phyloP scores from a whole-genome alignment of 2,329 filamentous ascomycete species.

The Diaporthe capsici region DNA sequence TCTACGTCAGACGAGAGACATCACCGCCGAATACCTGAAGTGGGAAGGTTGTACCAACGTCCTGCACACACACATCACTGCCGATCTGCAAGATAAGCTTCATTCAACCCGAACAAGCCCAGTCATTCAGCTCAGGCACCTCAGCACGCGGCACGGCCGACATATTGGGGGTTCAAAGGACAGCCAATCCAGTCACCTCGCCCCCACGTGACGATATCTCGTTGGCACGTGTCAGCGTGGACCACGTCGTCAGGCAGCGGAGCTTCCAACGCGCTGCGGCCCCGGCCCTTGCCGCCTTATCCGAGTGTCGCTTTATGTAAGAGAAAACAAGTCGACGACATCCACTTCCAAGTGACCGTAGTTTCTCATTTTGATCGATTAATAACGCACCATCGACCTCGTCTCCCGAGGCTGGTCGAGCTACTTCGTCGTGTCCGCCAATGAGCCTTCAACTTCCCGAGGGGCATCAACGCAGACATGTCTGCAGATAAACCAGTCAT shows the following conservation, averaged over 20 bases:
- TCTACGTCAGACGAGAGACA: neutral
- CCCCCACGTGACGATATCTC: neutral
- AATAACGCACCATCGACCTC: neutral
- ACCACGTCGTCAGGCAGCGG: slow-evolving; percentile 8
- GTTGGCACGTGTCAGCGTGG: slow-evolving; percentile 15
- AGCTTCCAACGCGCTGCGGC: neutral
- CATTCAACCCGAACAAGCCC: neutral
- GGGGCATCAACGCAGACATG: neutral
- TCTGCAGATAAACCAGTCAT: slow-evolving; percentile 34
- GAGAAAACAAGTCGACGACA: neutral
- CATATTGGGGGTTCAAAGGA: neutral
- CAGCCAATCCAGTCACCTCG: slow-evolving; percentile 9
- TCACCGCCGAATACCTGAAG: neutral
- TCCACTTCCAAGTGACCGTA: neutral
- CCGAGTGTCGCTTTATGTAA: slow-evolving; percentile 21
- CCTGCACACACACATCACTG: neutral
- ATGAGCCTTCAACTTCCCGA: neutral
- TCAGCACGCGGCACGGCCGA: too few relatives aligned
- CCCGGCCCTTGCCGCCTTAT: slow-evolving; percentile 6
- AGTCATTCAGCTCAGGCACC: neutral
- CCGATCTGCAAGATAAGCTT: slow-evolving; percentile 10
- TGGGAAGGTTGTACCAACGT: neutral
- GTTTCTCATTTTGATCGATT: neutral
- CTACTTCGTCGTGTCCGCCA: neutral
- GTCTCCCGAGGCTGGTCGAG: neutral